Evolutionary conservation across 2,329 filamentous ascomycete species (phyloP), one percentile per base, ranked within the genome.

Genomic region (Cryphonectria parasitica): DNA sequence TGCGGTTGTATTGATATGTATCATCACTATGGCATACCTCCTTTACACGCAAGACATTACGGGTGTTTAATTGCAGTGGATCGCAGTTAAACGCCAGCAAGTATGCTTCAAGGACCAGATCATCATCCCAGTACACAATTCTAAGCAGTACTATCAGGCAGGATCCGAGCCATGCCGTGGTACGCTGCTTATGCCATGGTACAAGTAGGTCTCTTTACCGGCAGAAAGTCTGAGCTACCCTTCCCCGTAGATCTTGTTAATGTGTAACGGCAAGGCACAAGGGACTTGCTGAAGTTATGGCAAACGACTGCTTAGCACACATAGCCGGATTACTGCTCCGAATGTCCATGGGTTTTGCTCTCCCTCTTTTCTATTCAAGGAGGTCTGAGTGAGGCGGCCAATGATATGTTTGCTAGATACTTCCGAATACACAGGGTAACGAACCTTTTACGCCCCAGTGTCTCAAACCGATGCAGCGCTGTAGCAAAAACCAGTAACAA

Each of bases 211-310:
- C 28, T 31, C 45, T 45, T 54, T 45, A 65, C 63, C 63, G 63
- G 56, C 63, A 19, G 45, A 65, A n/a, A 1, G 0, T 31, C 45
- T 45, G 31, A 25, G 58, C 58, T 68, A 34, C 60, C 60, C 28
- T 43, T 64, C 25, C 25, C 60, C 67, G 36, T 22, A 28, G 67
- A 65, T 65, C 61, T 60, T 61, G 67, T 68, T 60, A 19, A 54
- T 43, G 13, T 58, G 19, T 28, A 19, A 52, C 2, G n/a, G 13
- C n/a, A 41, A 10, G 10, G 15, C 19, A 36, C 54, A 41, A 34
- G 31, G 19, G 28, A 7, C 31, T 49, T 36, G n/a, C 11, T 22
- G 64, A 36, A 6, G 6, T 34, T 34, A 43, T 34, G 11, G 41
- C 2, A 43, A 28, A 25, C 56, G 45, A 56, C n/a, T 25, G 31